A percentile compares a stretch with the other conserved stretches of the same genome.
These are phyloP conservation scores for Zymoseptoria brevis DNA, from an alignment of 2,329 filamentous ascomycete species.

Conservation along the genomic window DNA sequence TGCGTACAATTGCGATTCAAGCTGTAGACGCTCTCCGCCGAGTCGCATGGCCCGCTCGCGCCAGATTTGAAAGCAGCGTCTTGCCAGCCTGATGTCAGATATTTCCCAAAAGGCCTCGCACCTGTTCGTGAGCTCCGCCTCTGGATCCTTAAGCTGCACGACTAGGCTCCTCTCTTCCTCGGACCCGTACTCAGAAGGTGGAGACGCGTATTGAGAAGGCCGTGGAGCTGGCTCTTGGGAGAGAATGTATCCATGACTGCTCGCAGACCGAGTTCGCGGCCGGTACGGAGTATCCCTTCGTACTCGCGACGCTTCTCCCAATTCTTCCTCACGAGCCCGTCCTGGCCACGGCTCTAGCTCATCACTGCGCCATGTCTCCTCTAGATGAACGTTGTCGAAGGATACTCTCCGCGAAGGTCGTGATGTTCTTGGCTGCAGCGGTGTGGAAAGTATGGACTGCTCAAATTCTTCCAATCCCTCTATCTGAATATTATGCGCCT, in stretches of 20 bases:
- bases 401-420: conserved; percentile 42
- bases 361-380: conserved; percentile 41
- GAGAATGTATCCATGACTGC: conserved; percentile 11
- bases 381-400: conserved; percentile 48
- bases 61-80: conserved; percentile 33
- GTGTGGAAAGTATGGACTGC: not conserved
- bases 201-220: conserved; percentile 10
- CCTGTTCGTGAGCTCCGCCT: conserved; percentile 23
- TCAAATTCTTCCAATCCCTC: conserved; percentile 7
- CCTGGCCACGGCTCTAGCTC: conserved; percentile 5
- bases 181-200: conserved; percentile 10
- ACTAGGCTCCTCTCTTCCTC: conserved; percentile 13
- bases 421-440: not conserved
- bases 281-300: conserved; percentile 3
- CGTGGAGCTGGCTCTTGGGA: conserved; percentile 10
- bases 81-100: conserved; percentile 12
- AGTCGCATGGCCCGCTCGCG: conserved; percentile 34
- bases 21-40: conserved; percentile 17
- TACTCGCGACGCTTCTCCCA: conserved; percentile 16
- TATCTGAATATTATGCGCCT: conserved; percentile 11
- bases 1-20: conserved; percentile 20
- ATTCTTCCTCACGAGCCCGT: conserved; percentile 6
- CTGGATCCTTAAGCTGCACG: conserved; percentile 19
- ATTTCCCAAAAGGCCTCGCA: conserved; percentile 23
- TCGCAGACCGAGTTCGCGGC: conserved; percentile 19